phyloP scores from a whole-genome alignment of 495 filamentous ascomycete genomes.

The Podospora australis region DNA sequence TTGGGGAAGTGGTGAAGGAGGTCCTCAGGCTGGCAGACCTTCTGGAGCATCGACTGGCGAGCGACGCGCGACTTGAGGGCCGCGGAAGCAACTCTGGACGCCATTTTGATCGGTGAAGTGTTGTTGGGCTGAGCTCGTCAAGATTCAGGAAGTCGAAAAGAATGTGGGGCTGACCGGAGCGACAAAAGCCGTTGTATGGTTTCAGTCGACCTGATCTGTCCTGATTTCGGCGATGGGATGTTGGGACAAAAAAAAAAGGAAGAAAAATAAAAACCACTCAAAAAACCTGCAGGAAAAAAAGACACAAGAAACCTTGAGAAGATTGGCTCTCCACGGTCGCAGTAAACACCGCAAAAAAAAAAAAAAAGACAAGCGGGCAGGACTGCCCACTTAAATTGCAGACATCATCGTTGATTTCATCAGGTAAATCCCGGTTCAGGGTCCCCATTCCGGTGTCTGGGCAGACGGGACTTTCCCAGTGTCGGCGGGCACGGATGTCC shows the following conservation, averaged over 20 bases:
- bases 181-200: neutral
- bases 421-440: conserved; percentile 9
- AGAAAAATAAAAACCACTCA: neutral
- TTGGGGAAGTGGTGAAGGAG: conserved; percentile 74
- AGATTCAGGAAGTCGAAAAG: neutral
- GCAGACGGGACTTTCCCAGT: too few species aligned
- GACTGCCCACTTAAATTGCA: conserved; percentile 5
- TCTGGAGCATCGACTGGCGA: conserved; percentile 71
- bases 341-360: too few species aligned
- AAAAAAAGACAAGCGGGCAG: neutral
- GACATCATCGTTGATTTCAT: conserved; percentile 1
- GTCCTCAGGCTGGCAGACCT: conserved; percentile 73
- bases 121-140: neutral
- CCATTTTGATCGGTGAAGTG: conserved; percentile 30
- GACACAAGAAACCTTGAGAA: neutral
- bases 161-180: neutral
- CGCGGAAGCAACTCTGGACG: conserved; percentile 55
- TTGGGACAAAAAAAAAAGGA: too few species aligned
- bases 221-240: too few species aligned
- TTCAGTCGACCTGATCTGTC: too few species aligned
- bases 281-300: neutral
- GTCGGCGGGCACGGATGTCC: conserved; percentile 2
- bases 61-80: conserved; percentile 67
- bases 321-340: neutral
- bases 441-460: conserved; percentile 1